Base-by-base conservation (phyloP, 2,329 filamentous ascomycete genomes). In the Pseudocercospora macadamiae region DNA sequence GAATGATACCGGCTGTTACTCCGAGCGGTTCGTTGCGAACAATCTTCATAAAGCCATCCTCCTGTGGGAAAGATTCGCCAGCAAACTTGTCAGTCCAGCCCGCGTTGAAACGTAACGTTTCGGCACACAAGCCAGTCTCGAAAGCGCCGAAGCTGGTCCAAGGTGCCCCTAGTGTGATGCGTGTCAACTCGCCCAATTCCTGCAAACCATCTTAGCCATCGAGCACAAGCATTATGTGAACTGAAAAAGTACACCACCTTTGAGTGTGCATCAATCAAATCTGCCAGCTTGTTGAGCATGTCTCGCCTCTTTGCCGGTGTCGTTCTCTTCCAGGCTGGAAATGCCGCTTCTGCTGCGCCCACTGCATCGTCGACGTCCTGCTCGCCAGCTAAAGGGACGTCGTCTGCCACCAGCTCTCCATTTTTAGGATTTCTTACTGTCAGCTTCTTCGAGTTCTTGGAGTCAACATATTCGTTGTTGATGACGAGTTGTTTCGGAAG, bases 281-380 rank as follows among this genome's bases (percentile, higher is more conserved):
- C 83, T 12, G 87, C 86, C 0, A 88, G 86, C 70, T 84, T 86
- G 59, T 88, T 77, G 60, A 95, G 81, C 60, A 93, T 84, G 64
- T 89, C 83, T 25, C 89, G 85, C 30, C 89, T 86, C 26, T 80
- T 70, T 14, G 77, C 68, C 1, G 86, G 82, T 32, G 83, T 84
- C 1, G 82, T 83, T 63, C 81, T 82, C 42, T 81, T 80, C 90
- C 90, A 95, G 52, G 80, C 75, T 30, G 81, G 82, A 71, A 90
- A 87, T 1, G 90, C 89, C 14, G 79, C 78, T 18, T 85, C 78
- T 1, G 89, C 89, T 12, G 86, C 82, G 8, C 75, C 73, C 14
- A 82, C 74, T 16, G 86, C 86, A 61, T 83, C 78, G 3, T 78
- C 74, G 32, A 82, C 82, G 64, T 86, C 79, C 3, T 77, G 72